Evolutionary conservation across 1,139 yeast species (phyloP).

Genomic region (Pichia sp.): DNA sequence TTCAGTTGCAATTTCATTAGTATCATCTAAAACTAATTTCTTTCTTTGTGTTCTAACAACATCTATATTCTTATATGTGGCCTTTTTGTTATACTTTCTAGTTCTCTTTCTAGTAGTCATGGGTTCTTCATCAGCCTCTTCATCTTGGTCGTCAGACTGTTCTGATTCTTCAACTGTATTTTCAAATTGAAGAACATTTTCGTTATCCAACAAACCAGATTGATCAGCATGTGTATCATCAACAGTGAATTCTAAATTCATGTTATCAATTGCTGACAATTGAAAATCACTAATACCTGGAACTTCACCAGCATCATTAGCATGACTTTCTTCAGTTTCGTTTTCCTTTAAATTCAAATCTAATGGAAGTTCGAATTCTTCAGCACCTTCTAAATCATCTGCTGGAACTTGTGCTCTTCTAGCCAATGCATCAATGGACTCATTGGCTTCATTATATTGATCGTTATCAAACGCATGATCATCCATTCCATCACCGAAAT

Average conservation of each 20-base stretch:
- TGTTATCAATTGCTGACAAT: slow-evolving; percentile 31
- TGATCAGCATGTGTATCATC: slow-evolving; percentile 10
- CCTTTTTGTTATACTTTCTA: slow-evolving; percentile 9
- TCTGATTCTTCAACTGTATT: slow-evolving; percentile 18
- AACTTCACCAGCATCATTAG: not conserved
- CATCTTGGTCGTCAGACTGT: slow-evolving; percentile 2
- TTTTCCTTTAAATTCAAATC: slow-evolving; percentile 40
- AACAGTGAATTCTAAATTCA: slow-evolving; percentile 41
- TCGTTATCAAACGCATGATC: not conserved
- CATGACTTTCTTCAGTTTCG: slow-evolving; percentile 1
- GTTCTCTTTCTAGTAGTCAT: slow-evolving; percentile 6
- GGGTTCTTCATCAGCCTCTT: slow-evolving; percentile 14
- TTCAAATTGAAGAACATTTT: slow-evolving; percentile 12
- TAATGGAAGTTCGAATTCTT: slow-evolving; percentile 51
- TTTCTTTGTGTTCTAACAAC: slow-evolving; percentile 34
- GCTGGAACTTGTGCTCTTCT: slow-evolving; percentile 36
- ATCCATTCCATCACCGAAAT: slow-evolving; percentile 33
- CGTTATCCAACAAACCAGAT: not conserved
- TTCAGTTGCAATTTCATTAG: slow-evolving; percentile 28
- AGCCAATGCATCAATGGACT: slow-evolving; percentile 56
- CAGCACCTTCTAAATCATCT: slow-evolving; percentile 41
- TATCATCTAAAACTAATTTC: slow-evolving; percentile 27
- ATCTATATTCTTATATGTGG: slow-evolving; percentile 26
- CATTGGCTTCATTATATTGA: slow-evolving; percentile 7
- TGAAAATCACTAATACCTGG: slow-evolving; percentile 13